Evolutionary conservation across 164 flowering plant genomes (phyloP), one percentile per base, ranked within the genome.

Genomic region (Sextonia rubra): DNA sequence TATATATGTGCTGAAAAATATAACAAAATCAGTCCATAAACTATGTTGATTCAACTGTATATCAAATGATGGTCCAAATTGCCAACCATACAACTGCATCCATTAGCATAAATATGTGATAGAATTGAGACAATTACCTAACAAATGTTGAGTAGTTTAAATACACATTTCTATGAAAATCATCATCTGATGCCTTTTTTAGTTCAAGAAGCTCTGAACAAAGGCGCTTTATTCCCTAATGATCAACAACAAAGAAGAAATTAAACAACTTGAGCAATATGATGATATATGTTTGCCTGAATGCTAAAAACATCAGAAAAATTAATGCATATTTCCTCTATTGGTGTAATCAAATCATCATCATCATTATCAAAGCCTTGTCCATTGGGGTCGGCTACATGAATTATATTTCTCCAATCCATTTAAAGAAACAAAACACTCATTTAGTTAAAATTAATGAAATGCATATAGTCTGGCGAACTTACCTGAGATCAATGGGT

Each of bases 181-280:
- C 91, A 71, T 80, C 87, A 69, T 85, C 85, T 0, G 90, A 86
- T 69, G 80, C 86, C 69, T 60, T 82, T 82, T 89, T 87, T n/a
- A 90, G 71, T 76, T 90, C 92, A 25, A 81, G 69, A 9, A 89
- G 86, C 80, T 89, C 91, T 25, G 88, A 85, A 71, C 95, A 89
- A 20, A 87, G 88, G 73, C 77, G 88, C 69, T 82, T 86, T 49
- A 90, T 85, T n/a, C 91, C 92, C 92, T 89, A 60, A 75, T 20
- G 62, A 73, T 20, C 58, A 73, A 58, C 7, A 60, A 22, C 14
- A 71, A 71, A 37, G 58, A 22, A n/a, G 3, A 49, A 62, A 37
- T 3, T 0, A 20, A 25, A 8, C 55, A 9, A 68, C 48, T 47
- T 12, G 6, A 69, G 22, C 44, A 55, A 20, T 37, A 68, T 18